A percentile compares a stretch with the other conserved stretches of the same genome.
Evolutionary conservation across 2,329 filamentous ascomycete genomes (phyloP).

Genomic region (Aureobasidium zeae): DNA sequence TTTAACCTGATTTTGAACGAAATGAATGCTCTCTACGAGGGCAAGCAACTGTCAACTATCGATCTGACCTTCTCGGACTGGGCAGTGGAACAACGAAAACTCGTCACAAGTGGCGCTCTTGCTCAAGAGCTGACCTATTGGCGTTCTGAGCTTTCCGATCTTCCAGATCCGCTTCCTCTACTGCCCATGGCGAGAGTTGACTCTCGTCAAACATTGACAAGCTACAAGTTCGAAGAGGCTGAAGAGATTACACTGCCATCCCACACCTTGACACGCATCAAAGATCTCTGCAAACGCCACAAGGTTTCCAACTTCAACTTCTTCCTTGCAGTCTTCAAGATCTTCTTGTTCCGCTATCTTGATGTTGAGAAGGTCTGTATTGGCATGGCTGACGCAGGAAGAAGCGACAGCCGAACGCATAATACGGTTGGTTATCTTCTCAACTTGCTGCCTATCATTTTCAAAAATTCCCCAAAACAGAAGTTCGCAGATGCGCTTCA

Average conservation of each 20-base stretch:
- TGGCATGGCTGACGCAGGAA: constrained; percentile 34
- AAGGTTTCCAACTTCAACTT: constrained; percentile 28
- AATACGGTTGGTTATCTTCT: constrained; percentile 32
- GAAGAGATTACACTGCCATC: background rate
- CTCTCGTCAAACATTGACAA: background rate
- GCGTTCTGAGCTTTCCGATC: background rate
- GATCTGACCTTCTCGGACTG: constrained; percentile 6
- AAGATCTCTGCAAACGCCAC: constrained; percentile 2
- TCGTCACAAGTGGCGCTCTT: background rate
- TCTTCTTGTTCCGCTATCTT: constrained; percentile 24
- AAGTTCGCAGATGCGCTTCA: constrained; percentile 20
- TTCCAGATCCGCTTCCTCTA: background rate
- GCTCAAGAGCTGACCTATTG: background rate
- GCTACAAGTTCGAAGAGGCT: constrained; percentile 10
- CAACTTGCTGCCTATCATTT: constrained; percentile 33
- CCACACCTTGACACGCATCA: constrained; percentile 17
- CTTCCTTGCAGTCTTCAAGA: constrained; percentile 29
- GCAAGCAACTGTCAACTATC: background rate
- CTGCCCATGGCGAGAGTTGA: background rate
- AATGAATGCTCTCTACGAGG: constrained; percentile 19
- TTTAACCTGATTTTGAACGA: constrained; percentile 23
- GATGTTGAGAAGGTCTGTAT: constrained; percentile 30
- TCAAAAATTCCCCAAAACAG: constrained; percentile 17
- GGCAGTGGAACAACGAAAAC: background rate
- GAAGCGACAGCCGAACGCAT: constrained; percentile 23